Evolutionary conservation across 441 rosid species (phyloP), one percentile per base, ranked within the genome.

Genomic region (Croton setiger): DNA sequence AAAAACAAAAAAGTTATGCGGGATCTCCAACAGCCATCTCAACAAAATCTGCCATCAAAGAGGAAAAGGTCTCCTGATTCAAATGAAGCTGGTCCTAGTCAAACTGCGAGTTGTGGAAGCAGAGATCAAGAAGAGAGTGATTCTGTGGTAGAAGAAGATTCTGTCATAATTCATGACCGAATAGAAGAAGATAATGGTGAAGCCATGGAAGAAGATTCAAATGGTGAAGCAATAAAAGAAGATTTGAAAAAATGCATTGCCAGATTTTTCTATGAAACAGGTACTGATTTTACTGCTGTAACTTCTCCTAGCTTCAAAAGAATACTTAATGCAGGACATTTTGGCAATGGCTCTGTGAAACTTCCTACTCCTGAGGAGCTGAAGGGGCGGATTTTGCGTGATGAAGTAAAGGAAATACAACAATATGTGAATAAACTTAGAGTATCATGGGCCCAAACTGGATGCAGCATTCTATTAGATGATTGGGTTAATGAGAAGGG

Each of bases 391-490:
- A 70, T 84, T 71, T 81, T 83, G 63, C 66, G 68, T 62, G 81
- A 77, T 54, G 79, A 82, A 66, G 69, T 58, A 59, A 73, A 72
- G 69, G 82, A 76, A 45, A 76, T 69, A 45, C 74, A 64, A 61
- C 81, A 68, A 45, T 56, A 79, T 64, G 76, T 84, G 64, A 72
- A 70, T 63, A 75, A 67, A 18, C 66, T 87, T 44, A 77, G 74
- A 75, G 64, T 71, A 15, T 84, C 87, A 0, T 89, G 92, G 89
- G 66, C 52, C 41, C 45, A 55, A 51, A 83, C 87, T 0, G 92
- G 95, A 13, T 87, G 88, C 71, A 87, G 86, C 76, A 61, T 87
- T 70, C 73, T 87, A 69, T 64, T 87, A 76, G 96, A 89, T 57
- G 84, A 78, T 69, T 89, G 90, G 92, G 67, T 66, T 17, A 84